Percentiles rank a stretch among this genome's conserved stretches.
These are phyloP conservation scores for Sarocladium oryzae DNA, from an alignment of 2,329 filamentous ascomycete species.

Conservation along the genomic window DNA sequence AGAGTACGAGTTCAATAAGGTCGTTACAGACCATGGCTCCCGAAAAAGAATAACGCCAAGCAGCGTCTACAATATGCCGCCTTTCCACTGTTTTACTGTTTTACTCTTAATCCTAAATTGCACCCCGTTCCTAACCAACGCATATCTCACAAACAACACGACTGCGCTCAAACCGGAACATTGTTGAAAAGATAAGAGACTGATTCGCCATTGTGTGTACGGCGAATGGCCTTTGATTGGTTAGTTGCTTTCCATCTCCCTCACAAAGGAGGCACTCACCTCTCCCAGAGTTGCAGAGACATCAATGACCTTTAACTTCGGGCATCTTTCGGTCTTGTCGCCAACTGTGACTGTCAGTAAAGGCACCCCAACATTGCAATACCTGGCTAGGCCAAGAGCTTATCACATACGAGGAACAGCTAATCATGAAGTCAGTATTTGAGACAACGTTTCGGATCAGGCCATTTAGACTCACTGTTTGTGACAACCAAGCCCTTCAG, in stretches of 20 bases:
- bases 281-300: slow-evolving; percentile 77
- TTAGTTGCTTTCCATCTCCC: slow-evolving; percentile 10
- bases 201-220: slow-evolving; percentile 60
- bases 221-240: slow-evolving; percentile 50
- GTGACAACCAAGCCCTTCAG: slow-evolving; percentile 79
- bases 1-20: background rate
- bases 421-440: slow-evolving; percentile 20
- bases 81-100: background rate
- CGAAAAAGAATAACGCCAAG: background rate
- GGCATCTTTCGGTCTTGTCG: slow-evolving; percentile 72
- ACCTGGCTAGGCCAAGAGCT: background rate
- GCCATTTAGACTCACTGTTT: slow-evolving; percentile 61
- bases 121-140: background rate
- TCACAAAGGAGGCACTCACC: slow-evolving; percentile 21
- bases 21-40: background rate
- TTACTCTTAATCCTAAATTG: background rate
- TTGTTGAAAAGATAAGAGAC: slow-evolving; percentile 65
- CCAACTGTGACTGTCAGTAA: slow-evolving; percentile 36
- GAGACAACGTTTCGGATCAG: background rate
- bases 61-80: background rate
- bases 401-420: slow-evolving; percentile 27
- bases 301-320: slow-evolving; percentile 83
- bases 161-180: slow-evolving; percentile 40
- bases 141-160: background rate
- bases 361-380: background rate